phyloP scores from a whole-genome alignment of 805 yeast species.

The Candida piceae region DNA sequence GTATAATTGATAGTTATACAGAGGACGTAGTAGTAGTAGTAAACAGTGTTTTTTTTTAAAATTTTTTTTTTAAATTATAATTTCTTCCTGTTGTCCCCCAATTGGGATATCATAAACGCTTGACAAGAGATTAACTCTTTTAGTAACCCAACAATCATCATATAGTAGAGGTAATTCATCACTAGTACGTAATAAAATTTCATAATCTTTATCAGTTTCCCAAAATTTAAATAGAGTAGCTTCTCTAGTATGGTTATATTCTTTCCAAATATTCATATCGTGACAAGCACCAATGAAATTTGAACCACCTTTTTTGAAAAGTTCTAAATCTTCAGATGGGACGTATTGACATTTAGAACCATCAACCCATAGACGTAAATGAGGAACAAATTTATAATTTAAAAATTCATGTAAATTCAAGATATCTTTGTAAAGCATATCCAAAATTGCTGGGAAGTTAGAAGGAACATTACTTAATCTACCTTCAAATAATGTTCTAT shows the following conservation, averaged over 20 bases:
- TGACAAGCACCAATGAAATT: slow-evolving; percentile 40
- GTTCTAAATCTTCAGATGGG: slow-evolving; percentile 35
- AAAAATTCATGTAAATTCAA: slow-evolving; percentile 20
- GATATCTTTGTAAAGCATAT: slow-evolving; percentile 22
- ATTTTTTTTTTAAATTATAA: no score
- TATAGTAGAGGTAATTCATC: slow-evolving; percentile 24
- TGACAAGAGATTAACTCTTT: no score
- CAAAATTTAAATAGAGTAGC: slow-evolving; percentile 22
- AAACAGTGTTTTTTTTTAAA: no score
- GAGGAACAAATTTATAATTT: slow-evolving; percentile 30
- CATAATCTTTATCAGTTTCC: slow-evolving; percentile 17
- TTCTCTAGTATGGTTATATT: slow-evolving; percentile 31
- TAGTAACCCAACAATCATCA: slow-evolving; percentile 22
- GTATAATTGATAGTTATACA: no score
- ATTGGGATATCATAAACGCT: no score
- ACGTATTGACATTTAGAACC: slow-evolving; percentile 34
- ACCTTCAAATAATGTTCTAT: slow-evolving; percentile 28
- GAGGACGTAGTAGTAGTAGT: no score
- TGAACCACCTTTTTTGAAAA: slow-evolving; percentile 30
- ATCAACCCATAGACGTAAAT: slow-evolving; percentile 35
- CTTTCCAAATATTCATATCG: slow-evolving; percentile 34
- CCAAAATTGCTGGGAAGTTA: slow-evolving; percentile 16
- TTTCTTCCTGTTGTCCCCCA: no score
- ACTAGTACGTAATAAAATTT: slow-evolving; percentile 12
- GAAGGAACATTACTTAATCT: slow-evolving; percentile 26